Evolutionary conservation across 306 rosid genomes (phyloP).

Genomic region (Canavalia ensiformis): DNA sequence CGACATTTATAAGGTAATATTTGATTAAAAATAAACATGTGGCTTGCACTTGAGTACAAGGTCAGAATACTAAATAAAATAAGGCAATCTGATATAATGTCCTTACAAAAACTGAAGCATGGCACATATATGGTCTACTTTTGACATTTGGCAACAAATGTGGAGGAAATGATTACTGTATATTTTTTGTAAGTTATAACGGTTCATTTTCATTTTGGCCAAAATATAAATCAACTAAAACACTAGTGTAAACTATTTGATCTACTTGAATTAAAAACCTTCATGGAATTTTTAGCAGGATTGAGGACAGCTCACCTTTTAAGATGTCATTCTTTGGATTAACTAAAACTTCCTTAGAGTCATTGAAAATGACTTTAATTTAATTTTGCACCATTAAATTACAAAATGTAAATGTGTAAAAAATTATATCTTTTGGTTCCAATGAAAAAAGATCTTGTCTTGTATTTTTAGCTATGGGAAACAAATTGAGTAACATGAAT

Average conservation of each 20-base stretch:
- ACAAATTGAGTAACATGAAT: slow-evolving; percentile 21
- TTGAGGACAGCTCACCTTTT: not conserved
- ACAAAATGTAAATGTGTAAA: too few relatives aligned
- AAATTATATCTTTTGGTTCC: not conserved
- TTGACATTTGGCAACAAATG: slow-evolving; percentile 19
- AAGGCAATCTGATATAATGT: slow-evolving; percentile 5
- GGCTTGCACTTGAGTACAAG: not conserved
- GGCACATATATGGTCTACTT: not conserved
- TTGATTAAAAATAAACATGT: not conserved
- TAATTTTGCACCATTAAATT: too few relatives aligned
- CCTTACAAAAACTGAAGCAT: slow-evolving; percentile 16
- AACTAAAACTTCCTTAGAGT: too few relatives aligned
- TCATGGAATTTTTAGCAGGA: not conserved
- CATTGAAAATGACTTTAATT: too few relatives aligned
- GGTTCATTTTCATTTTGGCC: not conserved
- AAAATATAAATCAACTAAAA: not conserved
- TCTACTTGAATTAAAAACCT: not conserved
- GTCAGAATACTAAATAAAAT: slow-evolving; percentile 20
- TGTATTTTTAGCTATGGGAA: not conserved
- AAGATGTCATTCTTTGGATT: not conserved
- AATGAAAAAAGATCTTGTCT: not conserved
- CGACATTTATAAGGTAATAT: slow-evolving; percentile 90
- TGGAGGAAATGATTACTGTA: not conserved
- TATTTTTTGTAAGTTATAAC: not conserved
- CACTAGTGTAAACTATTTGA: not conserved